Percentiles rank a stretch among this genome's conserved stretches.
phyloP scores from a whole-genome alignment of 495 filamentous ascomycete species.

The Oidiodendron maius region DNA sequence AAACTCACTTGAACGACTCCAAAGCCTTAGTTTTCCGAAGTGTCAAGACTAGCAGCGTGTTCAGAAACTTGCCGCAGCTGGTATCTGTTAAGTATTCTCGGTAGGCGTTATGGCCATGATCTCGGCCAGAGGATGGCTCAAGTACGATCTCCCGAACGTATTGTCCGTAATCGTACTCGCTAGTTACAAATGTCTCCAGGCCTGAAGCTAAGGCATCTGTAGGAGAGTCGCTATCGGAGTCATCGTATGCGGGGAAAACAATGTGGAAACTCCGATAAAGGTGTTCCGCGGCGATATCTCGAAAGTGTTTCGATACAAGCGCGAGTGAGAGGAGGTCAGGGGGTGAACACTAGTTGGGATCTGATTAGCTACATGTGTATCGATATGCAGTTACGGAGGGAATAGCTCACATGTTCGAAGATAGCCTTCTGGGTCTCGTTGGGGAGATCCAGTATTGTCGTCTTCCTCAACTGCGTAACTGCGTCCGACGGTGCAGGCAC shows the following conservation, averaged over 20 bases:
- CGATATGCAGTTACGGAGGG: background rate
- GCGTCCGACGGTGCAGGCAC: background rate
- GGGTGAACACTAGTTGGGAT: conserved; percentile 26
- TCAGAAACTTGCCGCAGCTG: conserved; percentile 56
- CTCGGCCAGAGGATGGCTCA: conserved; percentile 39
- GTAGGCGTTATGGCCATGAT: conserved; percentile 39
- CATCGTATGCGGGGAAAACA: conserved; percentile 49
- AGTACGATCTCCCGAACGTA: conserved; percentile 45
- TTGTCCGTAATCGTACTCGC: conserved; percentile 54
- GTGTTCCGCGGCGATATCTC: conserved; percentile 46
- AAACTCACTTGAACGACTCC: conserved; percentile 48
- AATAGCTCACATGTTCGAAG: conserved; percentile 35
- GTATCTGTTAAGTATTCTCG: conserved; percentile 37
- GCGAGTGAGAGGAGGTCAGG: conserved; percentile 47
- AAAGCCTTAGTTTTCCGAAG: conserved; percentile 45
- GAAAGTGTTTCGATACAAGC: conserved; percentile 48
- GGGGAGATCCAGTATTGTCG: conserved; percentile 37
- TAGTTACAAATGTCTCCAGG: conserved; percentile 52
- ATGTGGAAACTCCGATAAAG: conserved; percentile 55
- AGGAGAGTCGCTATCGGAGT: conserved; percentile 34
- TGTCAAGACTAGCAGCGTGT: conserved; percentile 50
- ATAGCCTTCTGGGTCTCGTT: conserved; percentile 46
- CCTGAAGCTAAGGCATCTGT: conserved; percentile 48
- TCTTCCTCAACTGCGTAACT: background rate
- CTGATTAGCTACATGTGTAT: background rate